Conservation (phyloP, 2,329 filamentous ascomycete species). For the Microdochium paspali region DNA sequence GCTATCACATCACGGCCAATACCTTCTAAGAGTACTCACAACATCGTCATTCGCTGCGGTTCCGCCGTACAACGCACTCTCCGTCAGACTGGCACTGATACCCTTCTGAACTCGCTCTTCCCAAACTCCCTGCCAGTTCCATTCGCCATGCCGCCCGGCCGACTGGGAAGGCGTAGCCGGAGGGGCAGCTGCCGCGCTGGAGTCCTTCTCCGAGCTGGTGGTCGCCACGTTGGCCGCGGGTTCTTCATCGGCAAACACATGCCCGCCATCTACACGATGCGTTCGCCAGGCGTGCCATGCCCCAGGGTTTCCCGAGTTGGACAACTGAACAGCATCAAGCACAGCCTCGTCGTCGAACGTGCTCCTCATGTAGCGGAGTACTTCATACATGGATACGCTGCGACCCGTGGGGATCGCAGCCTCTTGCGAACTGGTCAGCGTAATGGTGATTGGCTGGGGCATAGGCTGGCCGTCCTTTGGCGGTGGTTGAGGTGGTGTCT, state of each 20-base stretch:
- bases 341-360: constrained; percentile 71
- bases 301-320: constrained; percentile 79
- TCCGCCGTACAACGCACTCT: constrained; percentile 68
- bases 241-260: constrained; percentile 23
- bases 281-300: constrained; percentile 92
- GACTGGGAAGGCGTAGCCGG: constrained; percentile 6
- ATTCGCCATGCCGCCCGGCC: constrained; percentile 62
- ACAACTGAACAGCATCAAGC: constrained; percentile 69
- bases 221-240: constrained; percentile 1
- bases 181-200: constrained; percentile 2
- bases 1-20: background rate
- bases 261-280: constrained; percentile 44
- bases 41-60: constrained; percentile 57
- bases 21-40: constrained; percentile 36
- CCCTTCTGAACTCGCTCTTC: constrained; percentile 77
- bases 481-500: constrained; percentile 16
- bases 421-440: constrained; percentile 18
- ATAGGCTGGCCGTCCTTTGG: constrained; percentile 14
- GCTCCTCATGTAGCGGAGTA: constrained; percentile 73
- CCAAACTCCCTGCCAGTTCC: constrained; percentile 99
- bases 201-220: constrained; percentile 1
- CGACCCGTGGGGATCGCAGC: constrained; percentile 31
- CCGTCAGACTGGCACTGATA: constrained; percentile 67
- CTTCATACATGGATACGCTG: constrained; percentile 49
- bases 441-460: constrained; percentile 13